These are phyloP conservation scores for Hyphopichia fennica DNA, from an alignment of 1,139 yeast genomes.

Conservation along the genomic window DNA sequence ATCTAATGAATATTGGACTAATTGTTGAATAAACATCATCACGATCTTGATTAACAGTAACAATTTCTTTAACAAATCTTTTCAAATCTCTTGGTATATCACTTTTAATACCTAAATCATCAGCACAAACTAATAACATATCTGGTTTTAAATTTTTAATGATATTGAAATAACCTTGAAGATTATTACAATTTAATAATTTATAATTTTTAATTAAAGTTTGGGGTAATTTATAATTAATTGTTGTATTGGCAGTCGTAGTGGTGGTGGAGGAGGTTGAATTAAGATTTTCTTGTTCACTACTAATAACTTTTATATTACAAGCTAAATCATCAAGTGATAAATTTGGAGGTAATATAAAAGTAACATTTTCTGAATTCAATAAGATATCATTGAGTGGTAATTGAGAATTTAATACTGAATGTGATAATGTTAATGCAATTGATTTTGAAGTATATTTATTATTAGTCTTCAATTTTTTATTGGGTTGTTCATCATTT, in stretches of 20 bases:
- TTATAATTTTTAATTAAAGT: slow-evolving; percentile 37
- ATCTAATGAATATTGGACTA: slow-evolving; percentile 21
- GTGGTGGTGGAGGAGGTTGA: slow-evolving; percentile 1
- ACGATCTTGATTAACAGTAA: slow-evolving; percentile 34
- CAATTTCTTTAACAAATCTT: slow-evolving; percentile 39
- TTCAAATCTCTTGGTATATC: slow-evolving; percentile 38
- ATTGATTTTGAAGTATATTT: slow-evolving; percentile 35
- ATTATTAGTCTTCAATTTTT: slow-evolving; percentile 11
- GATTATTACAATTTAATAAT: slow-evolving; percentile 40
- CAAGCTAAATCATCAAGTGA: slow-evolving; percentile 39
- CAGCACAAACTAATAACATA: slow-evolving; percentile 41
- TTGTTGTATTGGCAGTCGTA: slow-evolving; percentile 8
- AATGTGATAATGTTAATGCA: slow-evolving; percentile 46
- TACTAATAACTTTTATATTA: slow-evolving; percentile 14
- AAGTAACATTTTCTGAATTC: slow-evolving; percentile 43
- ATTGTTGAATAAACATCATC: slow-evolving; percentile 30
- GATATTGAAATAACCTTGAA: slow-evolving; percentile 44
- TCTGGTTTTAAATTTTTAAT: slow-evolving; percentile 46
- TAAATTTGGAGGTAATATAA: slow-evolving; percentile 48
- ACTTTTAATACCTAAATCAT: slow-evolving; percentile 40
- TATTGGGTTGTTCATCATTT: neutral
- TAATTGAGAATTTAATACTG: slow-evolving; percentile 37
- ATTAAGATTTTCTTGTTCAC: slow-evolving; percentile 5
- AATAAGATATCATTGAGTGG: slow-evolving; percentile 42
- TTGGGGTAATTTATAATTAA: slow-evolving; percentile 16